Conservation (phyloP, 1,284 basidiomycete species). For the Trichosporon sp. region DNA sequence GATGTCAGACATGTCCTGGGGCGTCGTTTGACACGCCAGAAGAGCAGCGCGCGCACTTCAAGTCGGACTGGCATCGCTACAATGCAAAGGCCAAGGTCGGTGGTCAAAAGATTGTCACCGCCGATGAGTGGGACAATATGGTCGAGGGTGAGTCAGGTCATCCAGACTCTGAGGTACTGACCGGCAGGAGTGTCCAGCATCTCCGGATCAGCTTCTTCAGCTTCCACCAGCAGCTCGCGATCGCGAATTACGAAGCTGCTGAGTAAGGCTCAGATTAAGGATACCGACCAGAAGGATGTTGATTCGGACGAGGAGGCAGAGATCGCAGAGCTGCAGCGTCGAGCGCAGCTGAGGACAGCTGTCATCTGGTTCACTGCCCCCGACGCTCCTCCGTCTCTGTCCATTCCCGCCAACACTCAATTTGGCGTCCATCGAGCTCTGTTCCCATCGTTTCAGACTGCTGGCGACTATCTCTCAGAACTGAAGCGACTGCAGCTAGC, state of each 20-base stretch:
- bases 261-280: slow-evolving; percentile 49
- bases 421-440: slow-evolving; percentile 79
- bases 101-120: slow-evolving; percentile 56
- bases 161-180: neutral
- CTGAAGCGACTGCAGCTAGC: slow-evolving; percentile 64
- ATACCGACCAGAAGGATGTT: slow-evolving; percentile 37
- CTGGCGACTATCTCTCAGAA: slow-evolving; percentile 44
- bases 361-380: slow-evolving; percentile 77
- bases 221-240: slow-evolving; percentile 50
- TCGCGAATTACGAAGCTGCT: slow-evolving; percentile 57
- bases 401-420: slow-evolving; percentile 61
- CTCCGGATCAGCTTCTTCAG: slow-evolving; percentile 76
- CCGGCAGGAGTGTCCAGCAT: slow-evolving; percentile 71
- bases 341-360: slow-evolving; percentile 61
- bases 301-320: slow-evolving; percentile 45
- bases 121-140: slow-evolving; percentile 66
- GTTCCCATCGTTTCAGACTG: slow-evolving; percentile 55
- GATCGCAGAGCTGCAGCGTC: slow-evolving; percentile 39
- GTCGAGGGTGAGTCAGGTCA: slow-evolving; percentile 61
- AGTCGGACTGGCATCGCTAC: slow-evolving; percentile 96
- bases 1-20: slow-evolving; percentile 73
- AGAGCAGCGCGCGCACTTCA: slow-evolving; percentile 80
- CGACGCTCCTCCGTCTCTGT: slow-evolving; percentile 43
- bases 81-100: slow-evolving; percentile 81
- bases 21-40: slow-evolving; percentile 66